A percentile compares a stretch with the other conserved stretches of the same genome.
phyloP scores from a whole-genome alignment of 495 filamentous ascomycete genomes.

The Massariosphaeria phaeospora region DNA sequence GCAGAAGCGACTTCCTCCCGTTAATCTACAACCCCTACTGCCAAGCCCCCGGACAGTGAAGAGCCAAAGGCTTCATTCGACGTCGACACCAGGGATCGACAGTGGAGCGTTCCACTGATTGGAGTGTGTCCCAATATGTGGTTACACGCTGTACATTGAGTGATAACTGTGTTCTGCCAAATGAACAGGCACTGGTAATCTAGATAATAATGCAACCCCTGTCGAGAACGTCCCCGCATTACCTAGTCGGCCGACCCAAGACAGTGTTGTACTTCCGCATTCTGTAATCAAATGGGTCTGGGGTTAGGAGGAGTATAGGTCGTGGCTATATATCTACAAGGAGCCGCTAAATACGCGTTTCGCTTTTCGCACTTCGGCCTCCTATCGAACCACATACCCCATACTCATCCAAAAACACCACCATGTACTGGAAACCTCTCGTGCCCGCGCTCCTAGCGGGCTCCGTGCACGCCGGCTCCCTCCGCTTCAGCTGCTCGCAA shows the following conservation, averaged over 20 bases:
- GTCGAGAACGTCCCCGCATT: neutral
- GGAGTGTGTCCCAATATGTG: neutral
- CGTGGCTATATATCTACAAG: too few relatives aligned
- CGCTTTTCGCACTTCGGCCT: too few relatives aligned
- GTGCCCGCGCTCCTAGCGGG: slow-evolving; percentile 6
- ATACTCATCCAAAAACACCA: too few relatives aligned
- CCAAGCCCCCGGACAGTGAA: slow-evolving; percentile 4
- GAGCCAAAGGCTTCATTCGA: slow-evolving; percentile 23
- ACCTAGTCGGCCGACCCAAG: too few relatives aligned
- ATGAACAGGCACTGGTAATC: neutral
- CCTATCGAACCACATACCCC: too few relatives aligned
- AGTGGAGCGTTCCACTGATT: neutral
- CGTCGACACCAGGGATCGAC: slow-evolving; percentile 3
- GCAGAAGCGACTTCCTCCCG: slow-evolving; percentile 3
- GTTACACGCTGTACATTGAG: neutral
- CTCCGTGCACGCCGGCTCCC: slow-evolving; percentile 12
- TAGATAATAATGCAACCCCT: slow-evolving; percentile 6
- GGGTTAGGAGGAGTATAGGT: too few relatives aligned
- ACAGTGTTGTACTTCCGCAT: too few relatives aligned
- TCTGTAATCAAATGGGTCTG: too few relatives aligned
- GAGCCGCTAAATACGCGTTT: too few relatives aligned
- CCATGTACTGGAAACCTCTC: neutral
- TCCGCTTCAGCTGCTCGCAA: slow-evolving; percentile 26
- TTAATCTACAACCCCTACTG: slow-evolving; percentile 7
- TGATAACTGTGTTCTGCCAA: neutral